A percentile compares a stretch with the other conserved stretches of the same genome.
phyloP scores from a whole-genome alignment of 1,284 basidiomycete genomes.

The Macrocystidia cucumis region DNA sequence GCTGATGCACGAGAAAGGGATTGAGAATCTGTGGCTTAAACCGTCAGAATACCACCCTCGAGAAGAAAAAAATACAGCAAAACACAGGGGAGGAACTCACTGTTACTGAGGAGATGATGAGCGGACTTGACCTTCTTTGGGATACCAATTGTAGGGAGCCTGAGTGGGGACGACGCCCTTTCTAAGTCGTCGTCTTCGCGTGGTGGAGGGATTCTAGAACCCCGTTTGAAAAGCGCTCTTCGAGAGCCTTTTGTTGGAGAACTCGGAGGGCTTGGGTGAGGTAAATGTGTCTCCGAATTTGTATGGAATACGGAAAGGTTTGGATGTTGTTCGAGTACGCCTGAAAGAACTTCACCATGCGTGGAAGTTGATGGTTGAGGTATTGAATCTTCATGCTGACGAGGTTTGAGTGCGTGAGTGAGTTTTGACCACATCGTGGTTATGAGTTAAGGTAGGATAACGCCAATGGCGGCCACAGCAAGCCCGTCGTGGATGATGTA shows the following conservation, averaged over 20 bases:
- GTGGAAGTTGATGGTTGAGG: conserved; percentile 20
- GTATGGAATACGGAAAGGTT: conserved; percentile 51
- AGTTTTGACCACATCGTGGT: conserved; percentile 56
- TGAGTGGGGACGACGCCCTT: conserved; percentile 28
- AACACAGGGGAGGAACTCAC: too few relatives aligned
- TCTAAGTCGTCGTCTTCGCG: conserved; percentile 24
- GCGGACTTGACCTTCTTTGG: conserved; percentile 52
- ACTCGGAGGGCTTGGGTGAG: conserved; percentile 35
- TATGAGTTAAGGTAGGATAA: conserved; percentile 1
- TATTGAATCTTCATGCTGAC: conserved; percentile 31
- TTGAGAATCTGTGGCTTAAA: conserved; percentile 11
- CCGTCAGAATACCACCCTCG: neutral
- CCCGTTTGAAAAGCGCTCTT: conserved; percentile 33
- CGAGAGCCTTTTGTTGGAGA: conserved; percentile 36
- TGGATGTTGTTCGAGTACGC: conserved; percentile 49
- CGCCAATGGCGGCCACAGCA: too few relatives aligned
- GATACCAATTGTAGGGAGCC: conserved; percentile 28
- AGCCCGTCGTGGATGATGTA: too few relatives aligned
- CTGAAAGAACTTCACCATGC: conserved; percentile 37
- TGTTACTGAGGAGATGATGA: conserved; percentile 31
- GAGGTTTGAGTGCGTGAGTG: conserved; percentile 41
- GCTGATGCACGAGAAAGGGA: conserved; percentile 30
- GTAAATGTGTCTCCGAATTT: conserved; percentile 26
- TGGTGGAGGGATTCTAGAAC: conserved; percentile 21
- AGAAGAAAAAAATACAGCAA: conserved; percentile 5